Conservation (phyloP, 2,329 filamentous ascomycete species). For the Anthostomella pinea region DNA sequence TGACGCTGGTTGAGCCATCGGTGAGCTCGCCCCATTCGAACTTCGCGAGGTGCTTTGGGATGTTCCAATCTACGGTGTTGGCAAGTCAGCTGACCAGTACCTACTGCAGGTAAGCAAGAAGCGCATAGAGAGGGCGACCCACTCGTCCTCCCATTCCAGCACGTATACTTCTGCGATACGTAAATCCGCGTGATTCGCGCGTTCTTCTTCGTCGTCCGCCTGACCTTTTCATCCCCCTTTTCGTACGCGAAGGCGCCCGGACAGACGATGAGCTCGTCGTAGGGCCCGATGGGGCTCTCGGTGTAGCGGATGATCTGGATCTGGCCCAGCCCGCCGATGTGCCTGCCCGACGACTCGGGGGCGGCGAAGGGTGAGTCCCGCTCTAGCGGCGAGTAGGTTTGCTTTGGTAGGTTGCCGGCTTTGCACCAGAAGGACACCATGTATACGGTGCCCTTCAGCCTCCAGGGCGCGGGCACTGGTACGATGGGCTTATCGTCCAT, state of each 20-base stretch:
- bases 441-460: constrained; percentile 43
- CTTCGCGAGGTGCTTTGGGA: constrained; percentile 52
- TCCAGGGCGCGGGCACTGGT: constrained; percentile 40
- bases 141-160: constrained; percentile 53
- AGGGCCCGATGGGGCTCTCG: constrained; percentile 50
- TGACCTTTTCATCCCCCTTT: constrained; percentile 32
- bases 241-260: constrained; percentile 46
- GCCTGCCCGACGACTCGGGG: constrained; percentile 31
- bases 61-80: constrained; percentile 47
- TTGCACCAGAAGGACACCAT: constrained; percentile 41
- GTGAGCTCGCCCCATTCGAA: constrained; percentile 44
- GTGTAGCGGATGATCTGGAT: constrained; percentile 51
- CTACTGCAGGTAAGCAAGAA: constrained; percentile 1
- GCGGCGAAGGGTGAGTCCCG: constrained; percentile 37
- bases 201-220: constrained; percentile 33
- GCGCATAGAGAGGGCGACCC: constrained; percentile 16
- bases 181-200: constrained; percentile 51
- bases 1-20: constrained; percentile 37
- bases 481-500: constrained; percentile 19
- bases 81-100: too few relatives aligned
- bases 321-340: constrained; percentile 45
- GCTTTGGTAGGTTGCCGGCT: constrained; percentile 32
- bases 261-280: constrained; percentile 50
- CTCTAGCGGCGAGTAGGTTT: constrained; percentile 48
- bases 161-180: constrained; percentile 50